Evolutionary conservation across 2,329 filamentous ascomycete species (phyloP).

Genomic region (Hymenoscyphus fraxineus): DNA sequence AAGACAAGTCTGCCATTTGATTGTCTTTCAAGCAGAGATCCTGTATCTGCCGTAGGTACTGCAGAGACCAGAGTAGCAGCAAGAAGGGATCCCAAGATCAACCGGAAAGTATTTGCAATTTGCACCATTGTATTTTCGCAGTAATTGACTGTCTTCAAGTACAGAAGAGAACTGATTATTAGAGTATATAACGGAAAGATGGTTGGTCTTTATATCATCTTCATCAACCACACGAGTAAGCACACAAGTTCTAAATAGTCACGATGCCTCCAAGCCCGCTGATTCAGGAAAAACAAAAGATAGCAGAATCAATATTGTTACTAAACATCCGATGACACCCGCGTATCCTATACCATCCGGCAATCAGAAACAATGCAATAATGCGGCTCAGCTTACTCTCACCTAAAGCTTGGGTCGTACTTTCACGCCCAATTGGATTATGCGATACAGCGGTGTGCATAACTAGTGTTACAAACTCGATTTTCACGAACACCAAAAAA

Average conservation of each 20-base stretch:
- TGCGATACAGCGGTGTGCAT: too few relatives aligned
- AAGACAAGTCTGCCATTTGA: conserved; percentile 17
- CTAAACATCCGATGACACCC: background rate
- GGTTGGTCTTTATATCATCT: background rate
- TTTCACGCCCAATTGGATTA: background rate
- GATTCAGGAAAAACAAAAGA: too few relatives aligned
- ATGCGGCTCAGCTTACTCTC: conserved; percentile 1
- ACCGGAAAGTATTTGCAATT: background rate
- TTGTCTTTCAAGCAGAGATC: background rate
- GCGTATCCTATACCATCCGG: background rate
- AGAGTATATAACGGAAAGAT: background rate
- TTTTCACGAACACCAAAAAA: too few relatives aligned
- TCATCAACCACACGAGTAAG: background rate
- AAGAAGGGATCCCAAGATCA: background rate
- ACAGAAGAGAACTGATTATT: background rate
- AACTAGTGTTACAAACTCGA: too few relatives aligned
- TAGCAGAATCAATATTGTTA: background rate
- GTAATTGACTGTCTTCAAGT: background rate
- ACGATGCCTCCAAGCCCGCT: too few relatives aligned
- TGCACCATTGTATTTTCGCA: background rate
- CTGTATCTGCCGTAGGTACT: background rate
- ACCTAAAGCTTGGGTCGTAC: background rate
- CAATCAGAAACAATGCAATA: background rate
- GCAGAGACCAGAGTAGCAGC: background rate
- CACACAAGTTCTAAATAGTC: background rate